Conservation (phyloP, 495 filamentous ascomycete species). For the Viridothelium virens region DNA sequence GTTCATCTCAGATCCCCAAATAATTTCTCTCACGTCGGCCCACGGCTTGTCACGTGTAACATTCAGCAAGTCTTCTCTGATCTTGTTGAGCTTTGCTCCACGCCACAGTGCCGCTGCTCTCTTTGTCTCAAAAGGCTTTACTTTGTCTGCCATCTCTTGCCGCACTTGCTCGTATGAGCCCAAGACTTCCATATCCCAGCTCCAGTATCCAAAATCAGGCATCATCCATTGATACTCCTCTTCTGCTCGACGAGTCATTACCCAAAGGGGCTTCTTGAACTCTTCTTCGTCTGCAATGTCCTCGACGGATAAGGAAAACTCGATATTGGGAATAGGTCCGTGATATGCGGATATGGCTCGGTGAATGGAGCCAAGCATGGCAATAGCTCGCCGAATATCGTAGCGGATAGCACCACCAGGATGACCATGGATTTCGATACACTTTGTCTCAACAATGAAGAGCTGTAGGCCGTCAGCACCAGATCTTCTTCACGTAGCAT, state of each 20-base stretch:
- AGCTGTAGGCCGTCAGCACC: slow-evolving; percentile 15
- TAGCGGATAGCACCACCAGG: slow-evolving; percentile 41
- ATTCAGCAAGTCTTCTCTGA: slow-evolving; percentile 44
- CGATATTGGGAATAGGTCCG: slow-evolving; percentile 25
- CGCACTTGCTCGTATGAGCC: slow-evolving; percentile 32
- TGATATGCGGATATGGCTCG: slow-evolving; percentile 21
- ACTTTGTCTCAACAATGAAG: slow-evolving; percentile 20
- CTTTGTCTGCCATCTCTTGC: slow-evolving; percentile 35
- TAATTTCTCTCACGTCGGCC: slow-evolving; percentile 46
- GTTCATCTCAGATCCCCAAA: slow-evolving; percentile 37
- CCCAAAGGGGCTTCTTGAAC: slow-evolving; percentile 21
- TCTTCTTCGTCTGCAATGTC: slow-evolving; percentile 18
- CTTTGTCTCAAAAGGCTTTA: slow-evolving; percentile 21
- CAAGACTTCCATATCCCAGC: slow-evolving; percentile 31
- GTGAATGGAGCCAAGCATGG: slow-evolving; percentile 22
- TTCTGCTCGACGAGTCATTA: slow-evolving; percentile 18
- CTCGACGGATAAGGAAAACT: slow-evolving; percentile 26
- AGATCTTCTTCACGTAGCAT: background rate
- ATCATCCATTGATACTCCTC: slow-evolving; percentile 30
- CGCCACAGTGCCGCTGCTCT: slow-evolving; percentile 27
- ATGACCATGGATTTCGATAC: background rate
- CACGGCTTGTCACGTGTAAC: slow-evolving; percentile 41
- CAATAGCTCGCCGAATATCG: slow-evolving; percentile 15
- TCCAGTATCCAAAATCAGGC: slow-evolving; percentile 31
- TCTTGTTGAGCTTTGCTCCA: slow-evolving; percentile 33